Percentiles rank a stretch among this genome's conserved stretches.
Conservation (phyloP, 2,329 filamentous ascomycete genomes). For the Fusarium oligoseptatum region DNA sequence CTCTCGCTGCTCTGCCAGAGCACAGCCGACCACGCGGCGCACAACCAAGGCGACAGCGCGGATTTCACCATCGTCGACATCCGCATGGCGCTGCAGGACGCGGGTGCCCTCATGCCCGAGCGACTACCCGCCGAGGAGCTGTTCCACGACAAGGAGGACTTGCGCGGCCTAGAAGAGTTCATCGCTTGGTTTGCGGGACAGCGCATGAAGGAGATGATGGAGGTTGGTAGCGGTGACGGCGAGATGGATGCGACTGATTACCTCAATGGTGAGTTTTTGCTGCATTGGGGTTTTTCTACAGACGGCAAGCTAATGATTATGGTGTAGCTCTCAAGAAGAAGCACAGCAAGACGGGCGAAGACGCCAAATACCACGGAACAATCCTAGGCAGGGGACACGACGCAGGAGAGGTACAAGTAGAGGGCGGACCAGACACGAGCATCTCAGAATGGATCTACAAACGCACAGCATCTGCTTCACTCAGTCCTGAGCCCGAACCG, state of each 20-base stretch:
- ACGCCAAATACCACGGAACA: constrained; percentile 87
- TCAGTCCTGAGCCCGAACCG: constrained; percentile 19
- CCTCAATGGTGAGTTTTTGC: constrained; percentile 66
- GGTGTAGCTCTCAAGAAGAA: constrained; percentile 85
- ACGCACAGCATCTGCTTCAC: constrained; percentile 39
- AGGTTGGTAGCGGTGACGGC: constrained; percentile 81
- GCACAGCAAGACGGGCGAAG: constrained; percentile 89
- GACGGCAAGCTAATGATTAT: constrained; percentile 55
- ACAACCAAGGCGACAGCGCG: constrained; percentile 71
- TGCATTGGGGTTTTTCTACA: not conserved
- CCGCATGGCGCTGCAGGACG: constrained; percentile 86
- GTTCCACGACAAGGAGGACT: constrained; percentile 80
- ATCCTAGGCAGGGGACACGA: constrained; percentile 82
- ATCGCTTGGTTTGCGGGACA: constrained; percentile 82
- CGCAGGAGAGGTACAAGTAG: constrained; percentile 78
- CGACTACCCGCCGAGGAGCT: constrained; percentile 76
- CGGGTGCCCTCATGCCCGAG: constrained; percentile 79
- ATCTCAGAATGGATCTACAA: constrained; percentile 55
- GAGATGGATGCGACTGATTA: constrained; percentile 77
- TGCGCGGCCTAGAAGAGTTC: constrained; percentile 82
- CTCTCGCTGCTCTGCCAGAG: constrained; percentile 79
- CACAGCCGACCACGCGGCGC: constrained; percentile 78
- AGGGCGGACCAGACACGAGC: constrained; percentile 71
- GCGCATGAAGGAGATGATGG: constrained; percentile 82
- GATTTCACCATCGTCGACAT: constrained; percentile 76